Base-by-base conservation (phyloP, 768 basidiomycete genomes). In the Suillus hirtellus region DNA sequence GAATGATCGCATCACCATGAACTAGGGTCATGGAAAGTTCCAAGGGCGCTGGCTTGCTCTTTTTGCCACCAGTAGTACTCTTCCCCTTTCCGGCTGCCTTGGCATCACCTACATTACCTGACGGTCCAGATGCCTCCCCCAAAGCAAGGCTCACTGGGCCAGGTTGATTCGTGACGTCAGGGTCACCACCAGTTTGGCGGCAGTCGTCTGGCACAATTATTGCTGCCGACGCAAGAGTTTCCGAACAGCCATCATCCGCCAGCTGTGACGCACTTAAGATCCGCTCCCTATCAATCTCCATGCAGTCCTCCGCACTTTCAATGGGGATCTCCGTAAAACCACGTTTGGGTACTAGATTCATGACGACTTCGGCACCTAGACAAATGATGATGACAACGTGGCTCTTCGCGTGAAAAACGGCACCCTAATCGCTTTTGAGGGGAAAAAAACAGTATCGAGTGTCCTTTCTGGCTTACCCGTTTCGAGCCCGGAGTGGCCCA, bases 401-500 rank as follows among this genome's bases (percentile, higher is more conserved):
- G 64, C 60, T 65, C 42, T 60, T 68, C 12, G 74, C 75, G 10
- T 31, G 50, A n/a, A 75, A 52, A 54, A 72, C 49, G 8, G 53
- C 44, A 55, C 75, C 75, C 74, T 75, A 35, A 1, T 50, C 53
- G 19, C 38, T 14, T 14, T 67, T 35, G 70, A 62, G 24, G 59
- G 10, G 38, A 11, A 47, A 4, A 9, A 24, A 6, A 19, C 19
- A 5, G 42, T 24, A 42, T 49, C 17, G 21, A n/a, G 44, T 34
- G 31, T 60, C 43, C 19, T 58, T 37, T 21, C 35, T 55, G 52
- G 27, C 24, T 59, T 35, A 75, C 82, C 75, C 71, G 79, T 68
- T 63, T 78, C 11, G 67, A 70, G 40, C 83, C 83, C 12, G 73
- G 24, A 19, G 75, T 72, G 31, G 77, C 74, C 82, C 83, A 86